These are phyloP conservation scores for Ballota nigra DNA, from an alignment of 257 asterid genomes.

Conservation along the genomic window DNA sequence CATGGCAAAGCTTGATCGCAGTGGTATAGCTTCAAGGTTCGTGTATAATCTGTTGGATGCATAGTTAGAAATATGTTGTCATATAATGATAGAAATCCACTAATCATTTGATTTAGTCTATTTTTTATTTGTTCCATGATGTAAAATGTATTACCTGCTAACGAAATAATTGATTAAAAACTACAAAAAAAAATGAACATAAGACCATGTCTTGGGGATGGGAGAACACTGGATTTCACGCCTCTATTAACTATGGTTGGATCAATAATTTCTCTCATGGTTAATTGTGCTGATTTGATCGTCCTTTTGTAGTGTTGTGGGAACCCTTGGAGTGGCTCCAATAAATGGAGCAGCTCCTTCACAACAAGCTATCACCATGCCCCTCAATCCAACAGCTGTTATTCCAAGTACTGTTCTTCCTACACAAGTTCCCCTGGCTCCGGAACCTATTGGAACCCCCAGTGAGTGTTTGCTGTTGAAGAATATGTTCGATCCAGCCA, in stretches of 20 bases:
- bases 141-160: background rate
- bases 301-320: conserved; percentile 50
- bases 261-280: background rate
- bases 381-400: conserved; percentile 56
- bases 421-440: conserved; percentile 57
- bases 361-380: conserved; percentile 60
- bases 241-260: background rate
- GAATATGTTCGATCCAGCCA: conserved; percentile 94
- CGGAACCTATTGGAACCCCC: conserved; percentile 92
- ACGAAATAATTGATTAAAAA: too few species aligned
- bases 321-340: conserved; percentile 66
- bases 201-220: background rate
- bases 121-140: background rate
- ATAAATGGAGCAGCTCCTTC: conserved; percentile 67
- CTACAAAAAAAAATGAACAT: background rate
- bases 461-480: conserved; percentile 92
- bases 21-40: conserved; percentile 84
- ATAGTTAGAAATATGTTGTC: background rate
- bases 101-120: background rate
- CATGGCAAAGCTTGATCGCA: conserved; percentile 95
- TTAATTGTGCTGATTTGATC: conserved; percentile 7
- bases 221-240: too few species aligned
- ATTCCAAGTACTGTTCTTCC: conserved; percentile 58
- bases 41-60: conserved; percentile 17
- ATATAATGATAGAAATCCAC: background rate